Conservation (phyloP, 2,329 filamentous ascomycete genomes). For the Botrytis porri region DNA sequence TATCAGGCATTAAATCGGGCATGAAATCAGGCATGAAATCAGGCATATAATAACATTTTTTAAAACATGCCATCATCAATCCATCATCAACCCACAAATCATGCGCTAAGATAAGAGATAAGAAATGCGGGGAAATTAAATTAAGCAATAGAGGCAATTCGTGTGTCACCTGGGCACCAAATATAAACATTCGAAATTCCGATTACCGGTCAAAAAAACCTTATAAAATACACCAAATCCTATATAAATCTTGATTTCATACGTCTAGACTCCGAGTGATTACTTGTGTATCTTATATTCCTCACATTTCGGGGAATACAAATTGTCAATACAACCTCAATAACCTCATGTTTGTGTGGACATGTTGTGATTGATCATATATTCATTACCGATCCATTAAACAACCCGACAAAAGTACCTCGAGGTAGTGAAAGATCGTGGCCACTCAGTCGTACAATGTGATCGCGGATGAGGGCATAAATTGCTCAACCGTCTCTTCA, state of each 20-base stretch:
- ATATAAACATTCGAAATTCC: not conserved
- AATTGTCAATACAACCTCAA: slow-evolving; percentile 9
- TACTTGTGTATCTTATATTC: not conserved
- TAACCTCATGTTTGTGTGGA: not conserved
- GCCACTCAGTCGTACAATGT: slow-evolving; percentile 14
- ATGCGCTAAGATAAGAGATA: slow-evolving; percentile 15
- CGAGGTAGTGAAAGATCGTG: not conserved
- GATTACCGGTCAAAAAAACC: not conserved
- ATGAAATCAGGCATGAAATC: too few species aligned
- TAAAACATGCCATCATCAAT: not conserved
- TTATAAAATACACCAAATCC: not conserved
- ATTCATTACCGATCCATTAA: slow-evolving; percentile 6
- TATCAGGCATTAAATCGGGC: too few species aligned
- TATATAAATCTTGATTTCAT: not conserved
- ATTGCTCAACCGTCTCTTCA: slow-evolving; percentile 6
- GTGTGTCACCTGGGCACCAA: not conserved
- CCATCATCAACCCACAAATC: not conserved
- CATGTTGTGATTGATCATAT: slow-evolving; percentile 7
- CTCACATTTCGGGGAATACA: slow-evolving; percentile 13
- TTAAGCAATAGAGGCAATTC: slow-evolving; percentile 3
- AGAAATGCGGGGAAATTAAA: slow-evolving; percentile 13
- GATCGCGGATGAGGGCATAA: slow-evolving; percentile 16
- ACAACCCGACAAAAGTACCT: not conserved
- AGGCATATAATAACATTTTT: too few species aligned
- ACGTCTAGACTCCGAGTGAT: not conserved